A percentile compares a stretch with the other conserved stretches of the same genome.
Conservation (phyloP, 352 stramenopile species). For the Globisporangium canariense region DNA sequence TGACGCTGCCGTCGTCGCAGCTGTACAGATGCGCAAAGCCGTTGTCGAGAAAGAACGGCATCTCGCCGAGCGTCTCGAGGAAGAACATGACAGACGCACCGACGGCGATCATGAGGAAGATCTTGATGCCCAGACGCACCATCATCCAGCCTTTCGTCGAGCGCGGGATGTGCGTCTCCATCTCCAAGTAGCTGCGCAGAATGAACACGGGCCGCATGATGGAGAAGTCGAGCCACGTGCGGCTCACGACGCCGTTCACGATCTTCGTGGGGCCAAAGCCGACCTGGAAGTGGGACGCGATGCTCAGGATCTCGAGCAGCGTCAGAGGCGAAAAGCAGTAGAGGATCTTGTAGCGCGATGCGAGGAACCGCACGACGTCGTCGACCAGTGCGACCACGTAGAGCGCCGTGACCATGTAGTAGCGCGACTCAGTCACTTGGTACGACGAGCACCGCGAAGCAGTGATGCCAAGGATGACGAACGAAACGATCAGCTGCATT, state of each 20-base stretch:
- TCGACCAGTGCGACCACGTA: slow-evolving; percentile 65
- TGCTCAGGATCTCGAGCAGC: slow-evolving; percentile 68
- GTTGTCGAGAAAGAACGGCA: slow-evolving; percentile 73
- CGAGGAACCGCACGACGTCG: slow-evolving; percentile 74
- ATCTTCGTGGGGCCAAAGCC: slow-evolving; percentile 65
- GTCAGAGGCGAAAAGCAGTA: slow-evolving; percentile 75
- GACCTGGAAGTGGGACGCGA: slow-evolving; percentile 74
- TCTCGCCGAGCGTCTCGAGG: slow-evolving; percentile 83
- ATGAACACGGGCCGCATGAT: slow-evolving; percentile 85
- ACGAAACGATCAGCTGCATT: slow-evolving; percentile 71
- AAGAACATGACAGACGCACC: slow-evolving; percentile 83
- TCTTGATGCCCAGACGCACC: slow-evolving; percentile 66
- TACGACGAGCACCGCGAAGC: slow-evolving; percentile 71
- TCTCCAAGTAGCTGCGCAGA: slow-evolving; percentile 77
- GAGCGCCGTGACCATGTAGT: slow-evolving; percentile 61
- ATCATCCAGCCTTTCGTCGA: slow-evolving; percentile 84
- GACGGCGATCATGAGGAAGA: slow-evolving; percentile 83
- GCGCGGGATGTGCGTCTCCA: slow-evolving; percentile 70
- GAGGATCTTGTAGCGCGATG: slow-evolving; percentile 74
- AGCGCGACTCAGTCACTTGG: slow-evolving; percentile 57
- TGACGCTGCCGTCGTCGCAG: slow-evolving; percentile 61
- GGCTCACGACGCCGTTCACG: slow-evolving; percentile 48
- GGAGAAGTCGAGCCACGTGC: slow-evolving; percentile 84
- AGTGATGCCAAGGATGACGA: slow-evolving; percentile 66
- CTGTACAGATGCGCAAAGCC: slow-evolving; percentile 82